phyloP scores from a whole-genome alignment of 345 rosid species.

The Arabidopsis arenosa region DNA sequence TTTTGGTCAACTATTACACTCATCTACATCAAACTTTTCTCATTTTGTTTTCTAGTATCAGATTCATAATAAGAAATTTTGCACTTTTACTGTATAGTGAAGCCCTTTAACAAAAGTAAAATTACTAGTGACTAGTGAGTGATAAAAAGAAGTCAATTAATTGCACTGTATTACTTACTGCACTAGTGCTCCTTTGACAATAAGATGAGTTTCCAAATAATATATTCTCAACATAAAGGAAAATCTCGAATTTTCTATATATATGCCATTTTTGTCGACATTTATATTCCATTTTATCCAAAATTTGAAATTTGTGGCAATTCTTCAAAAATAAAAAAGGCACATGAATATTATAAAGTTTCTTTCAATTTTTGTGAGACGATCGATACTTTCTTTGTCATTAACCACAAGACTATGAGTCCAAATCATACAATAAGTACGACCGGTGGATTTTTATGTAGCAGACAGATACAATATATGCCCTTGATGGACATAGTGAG shows the following conservation, averaged over 20 bases:
- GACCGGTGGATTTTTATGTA: too few species aligned
- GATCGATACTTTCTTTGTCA: neutral
- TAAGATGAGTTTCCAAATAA: too few species aligned
- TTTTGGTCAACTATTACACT: constrained; percentile 16
- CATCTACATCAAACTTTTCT: neutral
- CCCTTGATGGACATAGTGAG: too few species aligned
- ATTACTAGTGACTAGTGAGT: too few species aligned
- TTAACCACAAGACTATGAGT: constrained; percentile 10
- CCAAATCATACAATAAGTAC: neutral
- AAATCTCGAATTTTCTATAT: too few species aligned
- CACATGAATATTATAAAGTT: neutral
- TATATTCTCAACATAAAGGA: too few species aligned
- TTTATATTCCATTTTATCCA: constrained; percentile 19
- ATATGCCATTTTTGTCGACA: neutral
- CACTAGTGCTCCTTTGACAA: too few species aligned
- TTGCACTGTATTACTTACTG: too few species aligned
- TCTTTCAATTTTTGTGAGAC: neutral
- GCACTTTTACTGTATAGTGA: too few species aligned
- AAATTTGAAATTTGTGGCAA: neutral
- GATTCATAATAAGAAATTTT: neutral
- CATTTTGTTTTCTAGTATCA: neutral
- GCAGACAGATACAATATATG: too few species aligned
- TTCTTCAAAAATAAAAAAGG: neutral
- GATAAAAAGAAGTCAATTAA: too few species aligned
- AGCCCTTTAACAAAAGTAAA: too few species aligned